Conservation (phyloP, 2,329 filamentous ascomycete species). For the Paraphaeosphaeria minitans region DNA sequence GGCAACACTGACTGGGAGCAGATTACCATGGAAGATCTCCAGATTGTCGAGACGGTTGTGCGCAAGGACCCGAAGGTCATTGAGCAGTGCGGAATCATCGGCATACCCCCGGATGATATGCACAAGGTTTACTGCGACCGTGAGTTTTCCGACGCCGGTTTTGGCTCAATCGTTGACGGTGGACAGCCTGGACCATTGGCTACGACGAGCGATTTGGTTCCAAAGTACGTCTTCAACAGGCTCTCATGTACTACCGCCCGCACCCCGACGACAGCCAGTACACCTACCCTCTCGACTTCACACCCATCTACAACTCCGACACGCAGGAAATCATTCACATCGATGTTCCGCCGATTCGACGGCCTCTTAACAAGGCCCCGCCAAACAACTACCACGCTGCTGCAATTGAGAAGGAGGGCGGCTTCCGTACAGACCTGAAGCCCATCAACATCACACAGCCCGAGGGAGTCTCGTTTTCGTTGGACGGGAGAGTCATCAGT, state of each 20-base stretch:
- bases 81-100: slow-evolving; percentile 83
- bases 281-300: slow-evolving; percentile 90
- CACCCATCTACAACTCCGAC: slow-evolving; percentile 85
- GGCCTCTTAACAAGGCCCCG: slow-evolving; percentile 72
- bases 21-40: slow-evolving; percentile 91
- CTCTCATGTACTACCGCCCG: slow-evolving; percentile 93
- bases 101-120: slow-evolving; percentile 83
- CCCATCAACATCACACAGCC: slow-evolving; percentile 87
- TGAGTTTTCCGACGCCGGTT: slow-evolving; percentile 44
- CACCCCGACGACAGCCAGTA: slow-evolving; percentile 87
- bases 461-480: slow-evolving; percentile 83
- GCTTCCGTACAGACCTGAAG: slow-evolving; percentile 80
- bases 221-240: slow-evolving; percentile 81
- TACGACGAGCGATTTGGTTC: slow-evolving; percentile 90
- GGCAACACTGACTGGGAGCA: slow-evolving; percentile 35
- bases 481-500: slow-evolving; percentile 73
- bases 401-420: slow-evolving; percentile 73
- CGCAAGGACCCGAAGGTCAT: slow-evolving; percentile 84
- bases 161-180: slow-evolving; percentile 18
- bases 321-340: slow-evolving; percentile 80
- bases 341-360: slow-evolving; percentile 77
- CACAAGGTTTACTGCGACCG: slow-evolving; percentile 94
- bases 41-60: slow-evolving; percentile 75
- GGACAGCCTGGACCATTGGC: slow-evolving; percentile 84
- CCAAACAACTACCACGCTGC: slow-evolving; percentile 81